Conservation (phyloP, 2,329 filamentous ascomycete species). For the Aspergillus brasiliensis region DNA sequence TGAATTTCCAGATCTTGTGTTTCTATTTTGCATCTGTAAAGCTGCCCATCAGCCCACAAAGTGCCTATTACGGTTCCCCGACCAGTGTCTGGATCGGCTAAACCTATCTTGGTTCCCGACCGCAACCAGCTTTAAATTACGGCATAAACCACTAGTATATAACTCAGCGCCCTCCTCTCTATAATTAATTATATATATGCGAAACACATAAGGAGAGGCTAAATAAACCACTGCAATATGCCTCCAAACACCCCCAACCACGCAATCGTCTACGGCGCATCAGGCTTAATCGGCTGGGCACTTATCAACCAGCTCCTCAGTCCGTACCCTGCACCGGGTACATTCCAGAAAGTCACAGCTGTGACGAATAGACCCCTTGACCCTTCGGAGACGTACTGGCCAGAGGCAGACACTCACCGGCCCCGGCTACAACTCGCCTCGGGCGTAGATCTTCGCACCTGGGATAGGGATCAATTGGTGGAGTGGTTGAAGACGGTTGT, state of each 20-base stretch:
- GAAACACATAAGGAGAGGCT: no score
- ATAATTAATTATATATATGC: no score
- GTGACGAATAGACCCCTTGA: constrained; percentile 44
- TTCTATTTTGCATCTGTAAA: no score
- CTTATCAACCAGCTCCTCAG: constrained; percentile 42
- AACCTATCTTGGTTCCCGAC: neutral
- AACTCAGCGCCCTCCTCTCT: no score
- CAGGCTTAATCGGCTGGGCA: constrained; percentile 46
- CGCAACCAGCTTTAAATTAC: neutral
- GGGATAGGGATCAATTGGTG: constrained; percentile 8
- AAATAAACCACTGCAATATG: neutral
- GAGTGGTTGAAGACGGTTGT: constrained; percentile 39
- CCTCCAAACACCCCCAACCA: constrained; percentile 12
- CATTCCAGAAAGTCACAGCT: constrained; percentile 43
- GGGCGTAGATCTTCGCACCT: constrained; percentile 21
- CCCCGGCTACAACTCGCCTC: constrained; percentile 38
- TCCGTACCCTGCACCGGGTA: constrained; percentile 33
- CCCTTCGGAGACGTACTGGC: constrained; percentile 35
- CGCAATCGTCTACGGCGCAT: constrained; percentile 47
- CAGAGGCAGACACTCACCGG: constrained; percentile 21
- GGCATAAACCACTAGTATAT: no score
- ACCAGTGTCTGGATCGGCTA: neutral
- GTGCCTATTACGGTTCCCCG: no score
- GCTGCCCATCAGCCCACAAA: neutral
- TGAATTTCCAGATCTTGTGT: no score